Evolutionary conservation across 2,329 filamentous ascomycete species (phyloP).

Genomic region (Ilyonectria mors-panacis): DNA sequence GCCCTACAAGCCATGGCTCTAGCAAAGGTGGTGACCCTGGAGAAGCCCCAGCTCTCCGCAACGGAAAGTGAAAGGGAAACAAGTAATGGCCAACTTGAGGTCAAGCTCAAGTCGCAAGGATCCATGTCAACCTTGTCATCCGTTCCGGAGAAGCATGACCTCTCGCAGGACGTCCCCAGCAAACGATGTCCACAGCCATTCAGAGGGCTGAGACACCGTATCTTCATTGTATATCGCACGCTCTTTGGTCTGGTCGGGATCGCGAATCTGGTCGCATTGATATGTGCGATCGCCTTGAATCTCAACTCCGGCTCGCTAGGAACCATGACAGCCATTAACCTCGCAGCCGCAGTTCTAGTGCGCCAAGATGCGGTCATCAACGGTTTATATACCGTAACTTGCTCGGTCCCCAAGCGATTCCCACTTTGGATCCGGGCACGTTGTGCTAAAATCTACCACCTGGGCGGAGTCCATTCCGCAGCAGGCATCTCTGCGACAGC

Average conservation of each 20-base stretch:
- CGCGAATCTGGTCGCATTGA: conserved; percentile 64
- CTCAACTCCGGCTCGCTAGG: conserved; percentile 56
- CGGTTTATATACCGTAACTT: conserved; percentile 61
- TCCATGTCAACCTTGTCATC: conserved; percentile 50
- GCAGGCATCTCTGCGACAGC: conserved; percentile 64
- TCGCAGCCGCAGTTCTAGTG: conserved; percentile 65
- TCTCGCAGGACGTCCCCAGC: conserved; percentile 54
- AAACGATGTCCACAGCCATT: conserved; percentile 58
- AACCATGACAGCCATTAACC: conserved; percentile 63
- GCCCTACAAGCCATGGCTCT: conserved; percentile 56
- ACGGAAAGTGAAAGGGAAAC: conserved; percentile 27
- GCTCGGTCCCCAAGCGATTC: conserved; percentile 60
- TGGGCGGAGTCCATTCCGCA: conserved; percentile 67
- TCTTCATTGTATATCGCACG: conserved; percentile 69
- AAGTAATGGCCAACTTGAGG: conserved; percentile 13
- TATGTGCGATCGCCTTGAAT: conserved; percentile 56
- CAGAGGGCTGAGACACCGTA: conserved; percentile 58
- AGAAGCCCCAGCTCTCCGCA: conserved; percentile 15
- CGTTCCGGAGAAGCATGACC: conserved; percentile 49
- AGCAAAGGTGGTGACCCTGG: conserved; percentile 16
- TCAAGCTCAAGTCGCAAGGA: conserved; percentile 50
- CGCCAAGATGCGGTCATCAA: conserved; percentile 70
- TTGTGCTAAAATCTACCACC: conserved; percentile 66
- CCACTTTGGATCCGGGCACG: conserved; percentile 65
- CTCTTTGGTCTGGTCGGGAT: conserved; percentile 69